Conservation (phyloP, 495 filamentous ascomycete species). For the Penicillium mononematosum region DNA sequence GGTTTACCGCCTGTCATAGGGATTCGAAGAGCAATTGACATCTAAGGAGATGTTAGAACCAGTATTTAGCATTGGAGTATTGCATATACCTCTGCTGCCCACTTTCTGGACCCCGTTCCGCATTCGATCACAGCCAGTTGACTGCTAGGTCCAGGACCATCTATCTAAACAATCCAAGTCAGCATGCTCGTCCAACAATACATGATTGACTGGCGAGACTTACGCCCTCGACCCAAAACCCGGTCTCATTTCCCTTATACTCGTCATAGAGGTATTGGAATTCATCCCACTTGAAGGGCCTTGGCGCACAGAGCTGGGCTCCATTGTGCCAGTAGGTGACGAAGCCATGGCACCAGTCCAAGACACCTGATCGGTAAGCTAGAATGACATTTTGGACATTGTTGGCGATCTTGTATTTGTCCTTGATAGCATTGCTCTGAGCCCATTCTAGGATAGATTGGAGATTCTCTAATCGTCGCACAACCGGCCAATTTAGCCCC, state of each 20-base stretch:
- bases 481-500: not conserved
- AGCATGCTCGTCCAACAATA: not conserved
- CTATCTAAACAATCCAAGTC: not conserved
- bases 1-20: not conserved
- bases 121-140: not conserved
- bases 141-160: not conserved
- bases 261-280: constrained; percentile 1
- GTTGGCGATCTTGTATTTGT: not conserved
- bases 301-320: constrained; percentile 2
- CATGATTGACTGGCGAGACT: too few species aligned
- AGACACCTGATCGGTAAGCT: not conserved
- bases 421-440: not conserved
- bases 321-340: constrained; percentile 12
- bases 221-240: constrained; percentile 1
- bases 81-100: not conserved
- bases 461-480: not conserved
- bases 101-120: not conserved
- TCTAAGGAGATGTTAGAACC: not conserved
- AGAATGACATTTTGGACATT: not conserved
- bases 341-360: constrained; percentile 5
- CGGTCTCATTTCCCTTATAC: not conserved
- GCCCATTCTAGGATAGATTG: not conserved
- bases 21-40: not conserved
- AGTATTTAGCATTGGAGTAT: not conserved
- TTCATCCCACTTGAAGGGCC: constrained; percentile 9